These are phyloP conservation scores for Perkinsela sp. DNA, from an alignment of 208 protist genomes.

Conservation along the genomic window DNA sequence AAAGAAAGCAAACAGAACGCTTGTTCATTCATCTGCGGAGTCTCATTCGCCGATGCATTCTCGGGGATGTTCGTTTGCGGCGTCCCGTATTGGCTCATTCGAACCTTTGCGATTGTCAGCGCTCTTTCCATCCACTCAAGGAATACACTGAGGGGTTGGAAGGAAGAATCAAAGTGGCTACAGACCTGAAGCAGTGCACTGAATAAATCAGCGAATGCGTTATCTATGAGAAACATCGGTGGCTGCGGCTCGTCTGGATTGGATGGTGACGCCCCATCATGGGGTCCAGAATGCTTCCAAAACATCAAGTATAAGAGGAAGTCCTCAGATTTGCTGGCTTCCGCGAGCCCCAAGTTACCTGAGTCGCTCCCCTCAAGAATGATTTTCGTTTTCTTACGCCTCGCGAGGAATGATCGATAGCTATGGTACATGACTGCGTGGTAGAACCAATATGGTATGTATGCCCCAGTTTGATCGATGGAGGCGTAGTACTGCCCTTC, in stretches of 20 bases:
- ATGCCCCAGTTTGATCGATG: neutral
- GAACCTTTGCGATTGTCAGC: neutral
- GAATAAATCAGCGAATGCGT: neutral
- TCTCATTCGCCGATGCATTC: neutral
- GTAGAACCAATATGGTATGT: neutral
- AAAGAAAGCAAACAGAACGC: neutral
- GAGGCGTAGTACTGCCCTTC: neutral
- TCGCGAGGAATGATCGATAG: neutral
- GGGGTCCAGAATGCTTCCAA: no score
- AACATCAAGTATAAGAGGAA: neutral
- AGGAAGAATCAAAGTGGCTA: neutral
- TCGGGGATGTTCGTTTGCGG: no score
- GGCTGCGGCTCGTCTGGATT: neutral
- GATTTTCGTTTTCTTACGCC: neutral
- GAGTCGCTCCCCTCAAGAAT: neutral
- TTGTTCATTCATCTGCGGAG: neutral
- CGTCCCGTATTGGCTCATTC: neutral
- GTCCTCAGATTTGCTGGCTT: neutral
- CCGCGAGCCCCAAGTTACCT: neutral
- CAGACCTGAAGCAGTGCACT: neutral
- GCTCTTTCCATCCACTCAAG: neutral
- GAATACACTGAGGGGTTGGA: neutral
- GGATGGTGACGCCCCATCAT: neutral
- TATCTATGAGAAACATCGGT: neutral
- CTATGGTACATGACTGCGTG: neutral